Base-by-base conservation (phyloP, 73 alveolate species). In the Effrenium voratum region DNA sequence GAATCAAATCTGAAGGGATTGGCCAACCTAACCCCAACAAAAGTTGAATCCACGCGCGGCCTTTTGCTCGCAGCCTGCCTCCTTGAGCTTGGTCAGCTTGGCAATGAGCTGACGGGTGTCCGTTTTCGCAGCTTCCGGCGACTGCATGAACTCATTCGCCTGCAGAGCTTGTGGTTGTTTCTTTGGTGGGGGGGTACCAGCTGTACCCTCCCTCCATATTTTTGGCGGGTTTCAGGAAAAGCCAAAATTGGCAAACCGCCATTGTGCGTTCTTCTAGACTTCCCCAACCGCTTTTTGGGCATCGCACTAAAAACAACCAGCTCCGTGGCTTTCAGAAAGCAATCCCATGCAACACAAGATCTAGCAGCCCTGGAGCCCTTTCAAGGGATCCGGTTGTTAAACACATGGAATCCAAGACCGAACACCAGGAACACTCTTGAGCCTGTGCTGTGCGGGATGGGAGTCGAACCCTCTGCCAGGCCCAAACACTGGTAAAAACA, bases 91-190 rank as follows among this genome's bases (percentile, higher is more conserved):
- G 47, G 28, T 32, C 68, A 80, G 91, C 68, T 80, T 12, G 13
- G 91, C 41, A 26, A 80, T 30, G 47, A 80, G 91, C 44, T 45
- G 16, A 36, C 91, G 91, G 44, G 91, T 80, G 70, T 80, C 91
- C 22, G 70, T 80, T 55, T 44, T 44, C 34, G 91, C 44, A 15
- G 91, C 91, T 80, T 44, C 91, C 16, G 91, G 70, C 32, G 70
- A 28, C 24, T 12, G 46, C 91, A 80, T 80, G 91, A 80, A 80
- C 70, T 80, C 68, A 45, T 80, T 80, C 47, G 46, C 68, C 91
- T 80, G 90, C n/a, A 66, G n/a, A 66, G 79, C 8, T 16, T n/a
- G 30, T 26, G 79, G 34, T 16, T 66, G 79, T 16, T 0, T 8
- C 26, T 12, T 52, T 8, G 19, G 63, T 52, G 63, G 8, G 19